Evolutionary conservation across 805 yeast genomes (phyloP).

Genomic region (Scheffersomyces coipomensis): DNA sequence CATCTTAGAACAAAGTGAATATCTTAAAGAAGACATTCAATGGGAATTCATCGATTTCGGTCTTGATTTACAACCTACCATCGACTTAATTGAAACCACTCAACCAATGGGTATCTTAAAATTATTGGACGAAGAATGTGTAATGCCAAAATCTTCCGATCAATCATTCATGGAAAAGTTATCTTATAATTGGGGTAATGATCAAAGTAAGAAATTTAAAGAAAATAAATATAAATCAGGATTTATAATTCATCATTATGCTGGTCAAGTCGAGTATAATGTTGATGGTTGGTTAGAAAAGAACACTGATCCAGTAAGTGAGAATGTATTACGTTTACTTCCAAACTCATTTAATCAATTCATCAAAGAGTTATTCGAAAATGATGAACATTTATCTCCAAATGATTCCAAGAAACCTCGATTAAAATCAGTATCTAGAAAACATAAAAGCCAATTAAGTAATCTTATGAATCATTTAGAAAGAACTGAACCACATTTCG

Average conservation of each 20-base stretch:
- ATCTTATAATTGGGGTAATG: conserved; percentile 57
- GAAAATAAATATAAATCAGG: conserved; percentile 76
- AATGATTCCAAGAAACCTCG: conserved; percentile 36
- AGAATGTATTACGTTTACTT: conserved; percentile 62
- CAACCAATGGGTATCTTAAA: conserved; percentile 81
- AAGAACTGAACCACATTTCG: conserved; percentile 92
- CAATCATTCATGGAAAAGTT: conserved; percentile 78
- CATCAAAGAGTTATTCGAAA: conserved; percentile 53
- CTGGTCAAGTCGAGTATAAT: conserved; percentile 93
- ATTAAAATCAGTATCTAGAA: conserved; percentile 71
- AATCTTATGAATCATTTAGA: conserved; percentile 70
- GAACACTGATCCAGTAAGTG: conserved; percentile 90
- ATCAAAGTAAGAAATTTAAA: conserved; percentile 50
- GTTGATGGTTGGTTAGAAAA: conserved; percentile 92
- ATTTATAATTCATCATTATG: conserved; percentile 86
- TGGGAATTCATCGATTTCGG: conserved; percentile 91
- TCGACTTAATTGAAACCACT: conserved; percentile 79
- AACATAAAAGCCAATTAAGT: conserved; percentile 81
- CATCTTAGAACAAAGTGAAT: conserved; percentile 60
- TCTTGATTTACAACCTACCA: conserved; percentile 89
- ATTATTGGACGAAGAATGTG: conserved; percentile 89
- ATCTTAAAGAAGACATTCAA: conserved; percentile 55
- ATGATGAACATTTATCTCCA: conserved; percentile 23
- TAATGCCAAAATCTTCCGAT: conserved; percentile 89
- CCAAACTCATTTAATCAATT: conserved; percentile 56